Evolutionary conservation across 2,329 filamentous ascomycete species (phyloP), one percentile per base, ranked within the genome.

Genomic region (Fusarium sp.): DNA sequence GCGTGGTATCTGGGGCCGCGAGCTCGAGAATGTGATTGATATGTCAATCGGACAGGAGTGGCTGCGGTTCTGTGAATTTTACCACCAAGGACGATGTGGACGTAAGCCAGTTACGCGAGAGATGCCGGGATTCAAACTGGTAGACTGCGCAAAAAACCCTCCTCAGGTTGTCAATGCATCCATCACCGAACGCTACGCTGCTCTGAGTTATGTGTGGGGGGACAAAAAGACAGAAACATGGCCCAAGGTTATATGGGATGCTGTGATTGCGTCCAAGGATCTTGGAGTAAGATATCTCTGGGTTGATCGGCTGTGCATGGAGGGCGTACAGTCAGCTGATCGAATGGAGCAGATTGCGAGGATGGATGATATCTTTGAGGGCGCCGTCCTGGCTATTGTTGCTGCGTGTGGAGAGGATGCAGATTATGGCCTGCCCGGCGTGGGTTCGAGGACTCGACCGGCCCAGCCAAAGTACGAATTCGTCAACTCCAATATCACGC

Each of bases 361-460:
- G 7, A 79, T 79, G 77, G 74, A 76, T 14, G 67, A 71, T 3
- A 74, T 79, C 6, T 79, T 76, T 21, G 68, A 71, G 14, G 67
- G 70, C 0, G 71, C 76, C 1, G 67, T 63, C 3, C 15, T 79
- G 9, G 76, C 76, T 1, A 77, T 79, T n/a, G 70, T 79, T 35
- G 76, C 76, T 0, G 75, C 76, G 1, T 73, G 73, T 6, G 75
- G 76, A 1, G 55, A 72, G 3, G 70, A 72, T 36, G 70, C 74
- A 0, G 70, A 57, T 8, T 66, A 74, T 9, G 76, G 77, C 1
- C 67, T 79, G 1, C 73, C 75, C 0, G 77, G 77, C 0, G 63
- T 77, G 1, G 70, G 71, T 9, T 65, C 67, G 6, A 71, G 68
- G n/a, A 53, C 64, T 4, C 62, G 72, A 17, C 55, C 61, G 3